phyloP scores from a whole-genome alignment of 1,139 yeast genomes.

The Zhuliangozyma parablackwelliae region DNA sequence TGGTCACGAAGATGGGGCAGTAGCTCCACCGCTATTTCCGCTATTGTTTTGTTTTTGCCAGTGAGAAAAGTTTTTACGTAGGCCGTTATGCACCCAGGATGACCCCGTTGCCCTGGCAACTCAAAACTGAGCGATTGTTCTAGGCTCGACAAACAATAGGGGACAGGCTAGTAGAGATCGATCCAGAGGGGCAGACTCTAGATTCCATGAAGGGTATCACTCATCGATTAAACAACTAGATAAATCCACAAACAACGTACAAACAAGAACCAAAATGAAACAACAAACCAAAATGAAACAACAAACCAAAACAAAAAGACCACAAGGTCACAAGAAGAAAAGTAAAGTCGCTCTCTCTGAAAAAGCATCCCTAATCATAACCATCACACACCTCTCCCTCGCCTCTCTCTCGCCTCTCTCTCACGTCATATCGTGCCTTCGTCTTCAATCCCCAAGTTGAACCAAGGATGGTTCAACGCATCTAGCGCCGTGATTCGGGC shows the following conservation, averaged over 20 bases:
- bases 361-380: too few species aligned
- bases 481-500: conserved; percentile 63
- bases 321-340: background rate
- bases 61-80: too few species aligned
- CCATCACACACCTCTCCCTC: too few species aligned
- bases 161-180: too few species aligned
- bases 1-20: too few species aligned
- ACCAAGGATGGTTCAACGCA: conserved; percentile 76
- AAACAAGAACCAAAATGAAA: background rate
- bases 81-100: too few species aligned
- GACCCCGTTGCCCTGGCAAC: too few species aligned
- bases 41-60: too few species aligned
- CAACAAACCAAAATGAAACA: background rate
- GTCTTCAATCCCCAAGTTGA: conserved; percentile 68
- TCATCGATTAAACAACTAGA: background rate
- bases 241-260: background rate
- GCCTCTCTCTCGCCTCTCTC: background rate
- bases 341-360: background rate
- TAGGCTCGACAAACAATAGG: too few species aligned
- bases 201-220: background rate
- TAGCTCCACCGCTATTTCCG: too few species aligned
- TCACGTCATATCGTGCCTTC: conserved; percentile 56
- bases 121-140: too few species aligned
- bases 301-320: background rate
- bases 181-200: too few species aligned